Evolutionary conservation across 2,329 filamentous ascomycete species (phyloP).

Genomic region (Keithomyces neogunnii): DNA sequence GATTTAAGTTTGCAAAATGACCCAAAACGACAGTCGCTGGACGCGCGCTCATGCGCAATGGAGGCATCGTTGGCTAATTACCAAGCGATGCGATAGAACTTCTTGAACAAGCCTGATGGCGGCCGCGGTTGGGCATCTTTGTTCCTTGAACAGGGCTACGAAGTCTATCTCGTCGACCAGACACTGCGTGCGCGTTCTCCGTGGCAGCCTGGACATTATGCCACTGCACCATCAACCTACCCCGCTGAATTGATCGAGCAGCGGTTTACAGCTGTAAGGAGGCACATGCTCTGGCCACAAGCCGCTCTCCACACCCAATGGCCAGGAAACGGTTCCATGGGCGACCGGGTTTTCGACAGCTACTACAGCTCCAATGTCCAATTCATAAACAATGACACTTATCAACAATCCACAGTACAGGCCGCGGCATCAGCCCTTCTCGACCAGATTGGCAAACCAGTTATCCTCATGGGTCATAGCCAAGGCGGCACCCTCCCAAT

Average conservation of each 20-base stretch:
- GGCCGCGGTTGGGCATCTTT: slow-evolving; percentile 38
- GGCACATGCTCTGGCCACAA: slow-evolving; percentile 29
- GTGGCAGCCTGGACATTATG: slow-evolving; percentile 25
- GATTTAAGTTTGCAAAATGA: too few species aligned
- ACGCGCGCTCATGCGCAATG: too few species aligned
- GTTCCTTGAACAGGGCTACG: slow-evolving; percentile 36
- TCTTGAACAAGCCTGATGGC: slow-evolving; percentile 23
- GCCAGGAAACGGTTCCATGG: slow-evolving; percentile 30
- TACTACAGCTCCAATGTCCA: slow-evolving; percentile 32
- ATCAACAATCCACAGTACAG: slow-evolving; percentile 28
- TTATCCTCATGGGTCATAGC: slow-evolving; percentile 35
- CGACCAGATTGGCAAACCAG: slow-evolving; percentile 32
- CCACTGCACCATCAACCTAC: slow-evolving; percentile 14
- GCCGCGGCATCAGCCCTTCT: slow-evolving; percentile 32
- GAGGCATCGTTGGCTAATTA: slow-evolving; percentile 18
- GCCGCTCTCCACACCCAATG: slow-evolving; percentile 33
- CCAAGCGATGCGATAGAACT: slow-evolving; percentile 22
- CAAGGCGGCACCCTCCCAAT: slow-evolving; percentile 34
- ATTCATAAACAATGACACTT: slow-evolving; percentile 22
- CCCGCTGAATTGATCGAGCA: slow-evolving; percentile 26
- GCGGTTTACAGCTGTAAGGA: slow-evolving; percentile 11
- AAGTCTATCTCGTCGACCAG: slow-evolving; percentile 39
- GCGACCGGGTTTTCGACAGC: slow-evolving; percentile 31
- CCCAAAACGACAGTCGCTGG: too few species aligned
- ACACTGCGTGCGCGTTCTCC: slow-evolving; percentile 35